Base-by-base conservation (phyloP, 768 basidiomycete genomes). In the Amanita subjunquillea region DNA sequence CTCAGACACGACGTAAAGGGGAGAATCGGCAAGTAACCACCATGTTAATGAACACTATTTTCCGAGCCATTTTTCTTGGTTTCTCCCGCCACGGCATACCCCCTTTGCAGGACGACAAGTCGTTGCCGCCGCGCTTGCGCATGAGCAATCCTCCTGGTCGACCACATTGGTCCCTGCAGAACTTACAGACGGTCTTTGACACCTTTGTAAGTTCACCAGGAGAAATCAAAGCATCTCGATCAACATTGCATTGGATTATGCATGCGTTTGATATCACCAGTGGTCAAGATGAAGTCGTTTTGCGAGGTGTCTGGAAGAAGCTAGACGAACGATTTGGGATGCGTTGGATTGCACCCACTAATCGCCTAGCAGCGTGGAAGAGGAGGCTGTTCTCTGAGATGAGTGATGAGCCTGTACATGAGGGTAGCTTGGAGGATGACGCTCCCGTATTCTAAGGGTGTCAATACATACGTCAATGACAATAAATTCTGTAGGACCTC, bases 51-150 rank as follows among this genome's bases (percentile, higher is more conserved):
- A 61, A 78, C 44, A 65, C 75, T 20, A 70, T 80, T 30, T 92
- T 84, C 63, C 79, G 87, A 20, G 78, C 78, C 15, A 63, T 93
- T 38, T 91, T 93, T 60, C 73, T 85, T 15, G 89, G 87, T 1
- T 92, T 90, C 62, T 69, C 72, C 6, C 77, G 76, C 9, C 80
- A 87, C 57, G 86, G 77, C 37, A 56, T 66, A 32, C 59, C 63
- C 6, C 60, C 65, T 40, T 51, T 42, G 36, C 50, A 10, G 32
- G 38, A 50, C 3, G 34, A 25, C 10, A 46, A 53, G 6, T 42
- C 6, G 30, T 20, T 45, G 32, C 44, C 43, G 2, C n/a, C 34
- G 15, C 50, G n/a, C 6, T 36, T 43, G 12, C 40, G 42, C 17
- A 34, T 51, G 34, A 46, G 40, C 51, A 53, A 53, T 27, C 50